phyloP scores from a whole-genome alignment of 2,329 filamentous ascomycete genomes.

The Xylaria sp. region DNA sequence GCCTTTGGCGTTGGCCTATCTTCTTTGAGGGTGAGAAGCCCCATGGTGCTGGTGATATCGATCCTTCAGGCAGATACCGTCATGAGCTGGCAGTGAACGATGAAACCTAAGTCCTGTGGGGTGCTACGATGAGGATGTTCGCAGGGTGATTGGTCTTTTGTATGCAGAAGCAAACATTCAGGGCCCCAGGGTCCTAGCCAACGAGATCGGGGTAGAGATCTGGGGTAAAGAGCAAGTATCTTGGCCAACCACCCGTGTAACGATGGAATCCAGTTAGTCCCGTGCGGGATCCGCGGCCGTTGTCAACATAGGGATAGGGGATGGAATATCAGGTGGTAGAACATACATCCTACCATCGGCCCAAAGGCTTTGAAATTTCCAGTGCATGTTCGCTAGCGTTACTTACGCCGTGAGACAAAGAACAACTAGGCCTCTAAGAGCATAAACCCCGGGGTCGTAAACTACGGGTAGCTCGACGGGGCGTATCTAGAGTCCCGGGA shows the following conservation, averaged over 20 bases:
- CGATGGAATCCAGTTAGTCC: background rate
- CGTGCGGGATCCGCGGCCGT: background rate
- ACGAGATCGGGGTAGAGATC: conserved; percentile 13
- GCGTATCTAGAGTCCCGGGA: background rate
- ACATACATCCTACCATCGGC: conserved; percentile 13
- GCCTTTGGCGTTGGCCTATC: conserved; percentile 61
- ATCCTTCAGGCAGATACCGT: background rate
- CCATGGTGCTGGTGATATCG: conserved; percentile 42
- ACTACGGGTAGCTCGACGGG: background rate
- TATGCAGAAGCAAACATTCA: conserved; percentile 11
- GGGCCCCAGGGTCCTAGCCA: conserved; percentile 11
- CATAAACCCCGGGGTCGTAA: background rate
- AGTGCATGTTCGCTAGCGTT: background rate
- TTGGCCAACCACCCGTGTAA: background rate
- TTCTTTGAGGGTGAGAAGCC: conserved; percentile 57
- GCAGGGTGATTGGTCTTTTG: background rate
- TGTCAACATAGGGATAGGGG: background rate
- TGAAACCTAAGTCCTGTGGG: background rate
- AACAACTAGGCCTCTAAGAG: background rate
- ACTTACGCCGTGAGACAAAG: background rate
- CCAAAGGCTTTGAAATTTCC: background rate
- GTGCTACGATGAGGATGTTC: background rate
- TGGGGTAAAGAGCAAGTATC: conserved; percentile 18
- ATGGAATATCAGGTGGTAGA: conserved; percentile 7
- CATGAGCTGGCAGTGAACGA: background rate